Base-by-base conservation (phyloP, 2,329 filamentous ascomycete species). In the Pezicula neosporulosa region DNA sequence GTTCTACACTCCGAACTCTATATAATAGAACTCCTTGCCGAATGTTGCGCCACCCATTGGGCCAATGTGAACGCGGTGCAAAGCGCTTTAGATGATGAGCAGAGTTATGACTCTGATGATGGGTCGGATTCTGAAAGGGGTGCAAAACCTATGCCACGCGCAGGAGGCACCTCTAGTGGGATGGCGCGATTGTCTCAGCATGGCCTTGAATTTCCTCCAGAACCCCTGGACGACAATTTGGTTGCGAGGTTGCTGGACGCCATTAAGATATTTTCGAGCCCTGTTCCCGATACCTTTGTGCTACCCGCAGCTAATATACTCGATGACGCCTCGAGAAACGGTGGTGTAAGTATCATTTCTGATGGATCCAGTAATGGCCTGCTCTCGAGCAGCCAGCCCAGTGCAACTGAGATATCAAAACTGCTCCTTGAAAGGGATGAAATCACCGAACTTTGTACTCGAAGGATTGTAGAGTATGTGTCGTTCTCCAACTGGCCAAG, bases 41-140 rank as follows among this genome's bases (percentile, higher is more conserved):
- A 87, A 61, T 87, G 84, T 63, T 87, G 82, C 59, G 75, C 77
- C 47, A 77, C 78, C 48, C 77, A 84, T 63, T 86, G 83, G 82
- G 69, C 76, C 27, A 68, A 71, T 37, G 63, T 77, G 41, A 69
- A 72, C 50, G 61, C 60, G 30, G 56, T 60, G 18, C 35, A 38
- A 37, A 45, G 39, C 27, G 28, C 41, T 21, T 46, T 47, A 18
- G 47, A 61, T 47, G 39, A 63, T 54, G 38, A 48, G 43, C 49
- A 54, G 13, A 48, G 46, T n/a, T 55, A 56, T 24, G 61, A 64
- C 35, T 55, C 55, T 10, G 61, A 60, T 10, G 61, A 60, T 15
- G 49, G 51, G 39, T 57, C 58, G 33, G 55, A 53, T 13, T 59
- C 56, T 7, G 55, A 59, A 24, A 49, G 36, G 18, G 48, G 44